These are phyloP conservation scores for Aspergillus melleus DNA, from an alignment of 2,329 filamentous ascomycete genomes.

Conservation along the genomic window DNA sequence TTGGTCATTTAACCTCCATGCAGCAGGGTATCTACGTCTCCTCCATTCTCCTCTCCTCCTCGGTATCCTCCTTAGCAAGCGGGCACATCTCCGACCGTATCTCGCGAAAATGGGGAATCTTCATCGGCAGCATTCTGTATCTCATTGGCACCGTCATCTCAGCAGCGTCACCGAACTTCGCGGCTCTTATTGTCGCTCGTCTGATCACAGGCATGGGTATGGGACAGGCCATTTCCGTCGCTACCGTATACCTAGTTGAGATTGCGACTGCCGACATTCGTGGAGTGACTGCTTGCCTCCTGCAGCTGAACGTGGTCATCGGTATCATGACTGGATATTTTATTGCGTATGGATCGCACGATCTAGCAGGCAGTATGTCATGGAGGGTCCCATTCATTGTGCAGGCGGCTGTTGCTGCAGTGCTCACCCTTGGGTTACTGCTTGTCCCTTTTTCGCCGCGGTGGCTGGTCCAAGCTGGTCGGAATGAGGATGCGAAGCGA, in stretches of 20 bases:
- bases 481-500: conserved; percentile 7
- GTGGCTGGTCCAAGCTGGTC: conserved; percentile 11
- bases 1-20: conserved; percentile 12
- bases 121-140: conserved; percentile 10
- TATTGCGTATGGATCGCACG: conserved; percentile 11
- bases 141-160: conserved; percentile 13
- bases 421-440: conserved; percentile 5
- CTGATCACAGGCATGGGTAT: conserved; percentile 13
- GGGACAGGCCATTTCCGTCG: conserved; percentile 15
- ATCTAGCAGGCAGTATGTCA: conserved; percentile 6
- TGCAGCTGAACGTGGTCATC: conserved; percentile 15
- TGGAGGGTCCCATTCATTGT: conserved; percentile 14
- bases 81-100: conserved; percentile 16
- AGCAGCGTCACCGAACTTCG: conserved; percentile 11
- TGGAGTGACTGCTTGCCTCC: conserved; percentile 13
- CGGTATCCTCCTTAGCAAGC: conserved; percentile 10
- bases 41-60: conserved; percentile 14
- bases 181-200: conserved; percentile 12
- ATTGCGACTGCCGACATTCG: conserved; percentile 11
- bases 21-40: conserved; percentile 17
- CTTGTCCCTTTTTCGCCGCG: conserved; percentile 16
- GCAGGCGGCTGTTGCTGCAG: conserved; percentile 8
- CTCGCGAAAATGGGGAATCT: conserved; percentile 15
- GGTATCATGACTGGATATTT: conserved; percentile 17
- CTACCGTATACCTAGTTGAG: conserved; percentile 17